Evolutionary conservation across 805 yeast genomes (phyloP), one percentile per base, ranked within the genome.

Genomic region (Pichia eremophila): DNA sequence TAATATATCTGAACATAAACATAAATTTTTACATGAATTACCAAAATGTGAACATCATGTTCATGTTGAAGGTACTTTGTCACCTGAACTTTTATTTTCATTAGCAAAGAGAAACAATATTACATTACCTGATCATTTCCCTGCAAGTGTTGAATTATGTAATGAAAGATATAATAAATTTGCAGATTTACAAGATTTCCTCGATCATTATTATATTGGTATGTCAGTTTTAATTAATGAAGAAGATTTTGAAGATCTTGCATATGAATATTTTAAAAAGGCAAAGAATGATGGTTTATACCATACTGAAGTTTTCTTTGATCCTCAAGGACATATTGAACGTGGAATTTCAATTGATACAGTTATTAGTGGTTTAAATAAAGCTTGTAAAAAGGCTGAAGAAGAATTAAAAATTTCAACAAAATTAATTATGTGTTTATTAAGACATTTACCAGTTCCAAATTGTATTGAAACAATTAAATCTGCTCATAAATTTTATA

Each of bases 21-120:
- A 41, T 9, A 57, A 63, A 49, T 85, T 84, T 63, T 71, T 85
- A 43, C 68, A 64, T 39, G 91, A 82, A 55, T 69, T 86, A 44
- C 95, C 95, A 49, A 86, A 86, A 65, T 85, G 93, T 69, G 95
- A 86, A 63, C 91, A 85, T 62, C 95, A 86, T 61, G 77, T 85
- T 51, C 95, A 86, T 65, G 63, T 86, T 41, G 95, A 85, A 68
- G 95, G 95, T 34, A 84, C 95, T 39, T 64, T 85, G 47, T 85
- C 82, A 51, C 93, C 95, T n/a, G 77, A 77, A 43, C 71, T 85
- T 36, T 68, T 85, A 49, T 83, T 84, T 65, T 75, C 78, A 45
- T 68, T 85, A 47, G 89, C 91, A 0, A 66, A 74, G 57, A 75
- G 86, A 66, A 84, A 85, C 67, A 63, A 67, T 35, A 72, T 85